Evolutionary conservation across 129 eudicot species (phyloP).

Genomic region (Lonicera japonica): DNA sequence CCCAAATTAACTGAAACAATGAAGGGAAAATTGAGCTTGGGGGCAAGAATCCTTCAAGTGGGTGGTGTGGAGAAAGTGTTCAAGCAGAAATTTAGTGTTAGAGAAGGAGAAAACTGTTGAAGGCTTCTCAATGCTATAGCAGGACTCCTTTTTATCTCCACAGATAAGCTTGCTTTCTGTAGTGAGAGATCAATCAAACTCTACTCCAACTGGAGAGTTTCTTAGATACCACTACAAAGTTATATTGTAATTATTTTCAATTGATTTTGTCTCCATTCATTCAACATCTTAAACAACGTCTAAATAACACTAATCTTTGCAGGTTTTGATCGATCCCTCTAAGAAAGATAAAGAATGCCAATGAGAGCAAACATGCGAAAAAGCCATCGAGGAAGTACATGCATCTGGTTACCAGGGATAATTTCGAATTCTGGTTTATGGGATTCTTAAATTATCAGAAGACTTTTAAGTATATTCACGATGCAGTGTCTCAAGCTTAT

Average conservation of each 20-base stretch:
- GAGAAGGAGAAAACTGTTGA: constrained; percentile 26
- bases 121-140: constrained; percentile 34
- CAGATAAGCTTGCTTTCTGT: constrained; percentile 15
- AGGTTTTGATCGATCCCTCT: constrained; percentile 20
- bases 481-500: constrained; percentile 1
- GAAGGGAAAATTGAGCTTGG: constrained; percentile 7
- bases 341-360: constrained; percentile 12
- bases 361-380: constrained; percentile 11
- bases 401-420: constrained; percentile 24
- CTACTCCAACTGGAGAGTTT: constrained; percentile 12
- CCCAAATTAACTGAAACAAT: constrained; percentile 19
- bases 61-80: constrained; percentile 20
- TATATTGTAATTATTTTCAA: not conserved
- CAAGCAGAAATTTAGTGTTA: constrained; percentile 15
- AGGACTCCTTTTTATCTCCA: constrained; percentile 26
- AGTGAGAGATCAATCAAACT: constrained; percentile 19
- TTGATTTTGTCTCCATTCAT: not conserved
- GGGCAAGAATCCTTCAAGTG: constrained; percentile 23
- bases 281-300: not conserved
- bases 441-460: constrained; percentile 11
- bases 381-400: constrained; percentile 29
- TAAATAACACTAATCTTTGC: not conserved
- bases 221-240: constrained; percentile 15
- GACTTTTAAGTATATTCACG: constrained; percentile 18
- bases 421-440: constrained; percentile 41